These are phyloP conservation scores for Clonostachys solani DNA, from an alignment of 2,329 filamentous ascomycete species.

Conservation along the genomic window DNA sequence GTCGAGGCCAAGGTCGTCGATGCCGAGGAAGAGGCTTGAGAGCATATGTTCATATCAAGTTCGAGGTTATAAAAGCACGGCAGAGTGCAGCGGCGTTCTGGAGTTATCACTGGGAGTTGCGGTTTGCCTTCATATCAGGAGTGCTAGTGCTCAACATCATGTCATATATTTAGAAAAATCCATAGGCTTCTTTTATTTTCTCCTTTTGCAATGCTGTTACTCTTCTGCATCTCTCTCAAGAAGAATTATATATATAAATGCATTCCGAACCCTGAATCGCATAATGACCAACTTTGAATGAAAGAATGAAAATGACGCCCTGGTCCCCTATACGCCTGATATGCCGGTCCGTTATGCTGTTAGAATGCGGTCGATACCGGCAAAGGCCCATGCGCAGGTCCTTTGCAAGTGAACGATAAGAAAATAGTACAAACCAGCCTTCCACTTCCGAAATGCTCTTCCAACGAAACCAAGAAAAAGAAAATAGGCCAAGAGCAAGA, in stretches of 20 bases:
- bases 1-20: conserved; percentile 64
- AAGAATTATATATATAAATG: too few species aligned
- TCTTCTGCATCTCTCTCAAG: not conserved
- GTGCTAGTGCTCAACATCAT: too few species aligned
- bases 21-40: conserved; percentile 1
- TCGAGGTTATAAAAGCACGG: too few species aligned
- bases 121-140: too few species aligned
- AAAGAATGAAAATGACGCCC: too few species aligned
- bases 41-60: too few species aligned
- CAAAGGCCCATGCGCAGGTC: not conserved
- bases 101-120: too few species aligned
- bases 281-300: too few species aligned
- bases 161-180: too few species aligned
- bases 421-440: not conserved
- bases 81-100: too few species aligned
- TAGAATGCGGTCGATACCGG: not conserved
- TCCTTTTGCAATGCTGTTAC: not conserved
- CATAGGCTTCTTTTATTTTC: too few species aligned
- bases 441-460: not conserved
- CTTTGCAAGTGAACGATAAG: not conserved
- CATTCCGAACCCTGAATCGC: too few species aligned
- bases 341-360: not conserved
- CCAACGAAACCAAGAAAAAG: not conserved
- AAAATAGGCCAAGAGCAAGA: not conserved
- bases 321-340: not conserved